Base-by-base conservation (phyloP, 805 yeast genomes). In the Starmera dryadoides region DNA sequence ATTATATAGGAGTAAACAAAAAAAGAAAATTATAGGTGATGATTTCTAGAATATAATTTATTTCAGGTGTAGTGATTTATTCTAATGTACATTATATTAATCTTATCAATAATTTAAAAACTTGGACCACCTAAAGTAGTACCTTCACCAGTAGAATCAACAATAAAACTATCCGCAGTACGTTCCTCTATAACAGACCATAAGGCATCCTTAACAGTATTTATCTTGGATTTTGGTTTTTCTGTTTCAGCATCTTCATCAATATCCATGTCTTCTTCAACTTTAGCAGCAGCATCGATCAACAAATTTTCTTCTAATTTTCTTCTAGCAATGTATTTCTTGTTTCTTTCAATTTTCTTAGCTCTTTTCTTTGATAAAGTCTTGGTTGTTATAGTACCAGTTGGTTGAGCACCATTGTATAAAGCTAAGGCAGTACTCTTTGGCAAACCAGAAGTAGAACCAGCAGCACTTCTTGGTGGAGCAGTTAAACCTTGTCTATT, bases 101-200 rank as follows among this genome's bases (percentile, higher is more conserved):
- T 6, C 6, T 21, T 6, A 21, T 21, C 9, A 21, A 21, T 20
- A 12, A 29, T 19, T 33, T 15, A 39, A 65, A 68, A 79, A 58
- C 45, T 71, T 60, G 87, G 88, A 23, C 81, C 78, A 32, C 96
- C 96, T 47, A 88, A 62, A 11, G 94, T 82, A 26, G 96, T 88
- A 42, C 96, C 96, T 55, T 79, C 77, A 30, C 86, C 85, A 20
- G 68, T 60, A 9, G 63, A 49, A 21, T 65, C 59, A 34, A 69
- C 58, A 25, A 66, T 61, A 42, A 76, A 61, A 16, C 70, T 69
- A 26, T 66, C 66, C 30, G 70, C 59, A 4, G 75, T 66, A 23
- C 67, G 63, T 54, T 79, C 84, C 40, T 77, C 85, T 30, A 82
- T 69, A n/a, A 78, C 81, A 2, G 75, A 67, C 86, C 89, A 82